These are phyloP conservation scores for Fraxinus pennsylvanica DNA, from an alignment of 257 asterid genomes.

Conservation along the genomic window DNA sequence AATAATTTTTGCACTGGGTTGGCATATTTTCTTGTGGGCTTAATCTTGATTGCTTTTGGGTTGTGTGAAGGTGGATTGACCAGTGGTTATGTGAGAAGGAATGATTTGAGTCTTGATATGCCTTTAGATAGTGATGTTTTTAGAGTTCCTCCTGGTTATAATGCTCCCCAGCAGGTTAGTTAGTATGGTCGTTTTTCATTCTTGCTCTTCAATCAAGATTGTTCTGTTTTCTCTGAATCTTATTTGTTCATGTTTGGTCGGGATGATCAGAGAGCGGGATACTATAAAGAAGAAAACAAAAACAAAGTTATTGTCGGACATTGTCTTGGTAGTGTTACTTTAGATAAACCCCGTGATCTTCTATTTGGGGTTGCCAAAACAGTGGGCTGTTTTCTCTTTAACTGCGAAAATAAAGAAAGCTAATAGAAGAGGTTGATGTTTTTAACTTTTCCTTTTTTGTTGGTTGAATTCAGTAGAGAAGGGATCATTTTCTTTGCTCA, in stretches of 20 bases:
- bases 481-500: background rate
- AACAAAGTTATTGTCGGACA: too few relatives aligned
- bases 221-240: background rate
- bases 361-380: background rate
- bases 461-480: background rate
- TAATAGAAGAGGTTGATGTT: background rate
- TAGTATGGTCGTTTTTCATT: background rate
- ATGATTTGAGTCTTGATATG: slow-evolving; percentile 49
- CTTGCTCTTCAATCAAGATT: background rate
- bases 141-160: slow-evolving; percentile 53
- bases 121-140: slow-evolving; percentile 66
- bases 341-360: background rate
- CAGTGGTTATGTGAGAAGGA: slow-evolving; percentile 41
- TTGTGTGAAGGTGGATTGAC: slow-evolving; percentile 45
- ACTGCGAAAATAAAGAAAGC: background rate
- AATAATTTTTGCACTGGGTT: background rate
- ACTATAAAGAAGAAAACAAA: background rate
- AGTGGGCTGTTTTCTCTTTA: background rate
- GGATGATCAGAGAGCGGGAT: background rate
- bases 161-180: slow-evolving; percentile 65
- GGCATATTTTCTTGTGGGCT: slow-evolving; percentile 19
- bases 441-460: background rate
- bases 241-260: background rate
- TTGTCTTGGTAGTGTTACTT: background rate
- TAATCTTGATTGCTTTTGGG: slow-evolving; percentile 23